phyloP scores from a whole-genome alignment of 805 yeast species.

The Barnettozyma californica region DNA sequence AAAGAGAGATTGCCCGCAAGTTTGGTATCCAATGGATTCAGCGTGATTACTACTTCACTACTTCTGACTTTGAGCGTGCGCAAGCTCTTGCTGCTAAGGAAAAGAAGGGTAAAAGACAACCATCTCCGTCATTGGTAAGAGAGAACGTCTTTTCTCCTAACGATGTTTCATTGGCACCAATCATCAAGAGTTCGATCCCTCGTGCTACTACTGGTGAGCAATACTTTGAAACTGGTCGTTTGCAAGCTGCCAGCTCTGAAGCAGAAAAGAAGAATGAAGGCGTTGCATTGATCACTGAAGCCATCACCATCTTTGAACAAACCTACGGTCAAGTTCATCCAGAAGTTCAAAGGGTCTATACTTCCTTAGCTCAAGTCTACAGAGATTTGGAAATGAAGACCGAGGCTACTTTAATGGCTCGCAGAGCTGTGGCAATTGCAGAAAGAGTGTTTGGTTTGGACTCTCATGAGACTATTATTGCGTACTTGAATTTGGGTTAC shows the following conservation, averaged over 20 bases:
- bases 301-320: slow-evolving; percentile 72
- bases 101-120: slow-evolving; percentile 26
- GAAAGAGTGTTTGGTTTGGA: slow-evolving; percentile 84
- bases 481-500: slow-evolving; percentile 69
- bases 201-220: slow-evolving; percentile 69
- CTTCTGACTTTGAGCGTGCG: slow-evolving; percentile 31
- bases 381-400: slow-evolving; percentile 49
- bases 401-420: slow-evolving; percentile 58
- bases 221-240: slow-evolving; percentile 59
- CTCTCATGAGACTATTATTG: slow-evolving; percentile 65
- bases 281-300: slow-evolving; percentile 58
- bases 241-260: slow-evolving; percentile 9
- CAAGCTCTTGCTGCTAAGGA: slow-evolving; percentile 31
- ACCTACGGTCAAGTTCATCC: slow-evolving; percentile 77
- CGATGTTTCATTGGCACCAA: slow-evolving; percentile 72
- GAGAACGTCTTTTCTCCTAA: slow-evolving; percentile 46
- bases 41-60: slow-evolving; percentile 35
- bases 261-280: slow-evolving; percentile 49
- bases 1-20: slow-evolving; percentile 69
- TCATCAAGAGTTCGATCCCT: slow-evolving; percentile 66
- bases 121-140: slow-evolving; percentile 6
- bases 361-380: slow-evolving; percentile 60
- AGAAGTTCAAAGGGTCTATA: slow-evolving; percentile 68
- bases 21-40: slow-evolving; percentile 83
- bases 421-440: slow-evolving; percentile 64